These are phyloP conservation scores for Ballota nigra DNA, from an alignment of 257 asterid genomes.

Conservation along the genomic window DNA sequence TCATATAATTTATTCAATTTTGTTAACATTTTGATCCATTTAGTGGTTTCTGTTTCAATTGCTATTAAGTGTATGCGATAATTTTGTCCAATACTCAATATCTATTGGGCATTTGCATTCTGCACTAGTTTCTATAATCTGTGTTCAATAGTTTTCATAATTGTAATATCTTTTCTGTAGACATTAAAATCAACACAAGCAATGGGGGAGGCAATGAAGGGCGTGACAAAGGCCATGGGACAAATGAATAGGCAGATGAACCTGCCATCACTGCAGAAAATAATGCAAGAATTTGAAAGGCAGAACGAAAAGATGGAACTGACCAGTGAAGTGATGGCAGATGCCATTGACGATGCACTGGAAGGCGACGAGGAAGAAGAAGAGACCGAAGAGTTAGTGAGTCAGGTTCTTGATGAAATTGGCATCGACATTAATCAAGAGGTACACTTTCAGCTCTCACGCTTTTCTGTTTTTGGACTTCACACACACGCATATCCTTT, in stretches of 20 bases:
- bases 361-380: slow-evolving; percentile 99
- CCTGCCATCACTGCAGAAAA: slow-evolving; percentile 89
- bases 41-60: slow-evolving; percentile 8
- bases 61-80: slow-evolving; percentile 2
- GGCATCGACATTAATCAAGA: slow-evolving; percentile 86
- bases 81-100: not conserved
- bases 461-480: not conserved
- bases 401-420: slow-evolving; percentile 96
- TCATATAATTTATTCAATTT: not conserved
- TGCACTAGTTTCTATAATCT: not conserved
- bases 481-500: not conserved
- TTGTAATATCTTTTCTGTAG: slow-evolving; percentile 33
- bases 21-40: not conserved
- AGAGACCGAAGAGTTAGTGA: slow-evolving; percentile 94
- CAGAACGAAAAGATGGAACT: slow-evolving; percentile 98
- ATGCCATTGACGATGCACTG: slow-evolving; percentile 96
- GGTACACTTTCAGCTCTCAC: slow-evolving; percentile 41
- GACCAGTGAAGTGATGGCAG: slow-evolving; percentile 92
- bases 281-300: slow-evolving; percentile 97
- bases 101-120: not conserved
- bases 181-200: slow-evolving; percentile 98
- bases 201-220: slow-evolving; percentile 99
- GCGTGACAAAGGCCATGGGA: slow-evolving; percentile 98
- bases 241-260: slow-evolving; percentile 99
- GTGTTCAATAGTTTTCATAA: not conserved